These are phyloP conservation scores for Waltergamsia citrina DNA, from an alignment of 2,329 filamentous ascomycete species.

Conservation along the genomic window DNA sequence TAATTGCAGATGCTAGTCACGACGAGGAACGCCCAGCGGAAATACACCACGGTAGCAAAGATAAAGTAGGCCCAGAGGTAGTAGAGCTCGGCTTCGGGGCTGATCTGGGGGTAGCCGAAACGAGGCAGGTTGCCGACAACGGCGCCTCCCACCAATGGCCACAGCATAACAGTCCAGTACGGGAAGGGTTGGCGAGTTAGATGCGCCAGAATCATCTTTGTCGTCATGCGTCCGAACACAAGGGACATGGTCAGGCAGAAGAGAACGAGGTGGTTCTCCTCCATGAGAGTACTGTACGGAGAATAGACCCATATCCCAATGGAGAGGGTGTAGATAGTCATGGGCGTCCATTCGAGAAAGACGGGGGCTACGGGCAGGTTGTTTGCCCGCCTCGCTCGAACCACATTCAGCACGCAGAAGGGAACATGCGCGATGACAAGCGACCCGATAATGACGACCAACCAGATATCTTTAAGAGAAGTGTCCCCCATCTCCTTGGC, in stretches of 20 bases:
- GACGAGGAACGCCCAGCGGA: conserved; percentile 85
- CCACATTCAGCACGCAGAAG: conserved; percentile 81
- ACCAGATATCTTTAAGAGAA: conserved; percentile 83
- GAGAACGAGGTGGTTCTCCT: conserved; percentile 79
- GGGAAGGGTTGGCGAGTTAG: conserved; percentile 90
- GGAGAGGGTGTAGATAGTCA: conserved; percentile 68
- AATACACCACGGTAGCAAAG: conserved; percentile 80
- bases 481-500: conserved; percentile 55
- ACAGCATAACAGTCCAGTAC: conserved; percentile 89
- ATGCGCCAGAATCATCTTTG: conserved; percentile 97
- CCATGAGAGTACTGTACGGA: conserved; percentile 72
- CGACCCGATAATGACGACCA: conserved; percentile 56
- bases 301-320: conserved; percentile 83
- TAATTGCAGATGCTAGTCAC: conserved; percentile 87
- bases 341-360: conserved; percentile 90
- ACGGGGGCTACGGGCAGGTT: conserved; percentile 70
- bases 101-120: conserved; percentile 60
- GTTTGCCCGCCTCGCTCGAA: conserved; percentile 61
- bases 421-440: conserved; percentile 71
- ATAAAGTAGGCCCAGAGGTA: conserved; percentile 81
- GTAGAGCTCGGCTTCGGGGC: conserved; percentile 57
- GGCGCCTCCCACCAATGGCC: conserved; percentile 78
- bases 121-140: conserved; percentile 73
- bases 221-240: conserved; percentile 96
- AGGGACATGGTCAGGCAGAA: conserved; percentile 94